phyloP scores from a whole-genome alignment of 148 eudicot species.

The Arctostaphylos glauca region DNA sequence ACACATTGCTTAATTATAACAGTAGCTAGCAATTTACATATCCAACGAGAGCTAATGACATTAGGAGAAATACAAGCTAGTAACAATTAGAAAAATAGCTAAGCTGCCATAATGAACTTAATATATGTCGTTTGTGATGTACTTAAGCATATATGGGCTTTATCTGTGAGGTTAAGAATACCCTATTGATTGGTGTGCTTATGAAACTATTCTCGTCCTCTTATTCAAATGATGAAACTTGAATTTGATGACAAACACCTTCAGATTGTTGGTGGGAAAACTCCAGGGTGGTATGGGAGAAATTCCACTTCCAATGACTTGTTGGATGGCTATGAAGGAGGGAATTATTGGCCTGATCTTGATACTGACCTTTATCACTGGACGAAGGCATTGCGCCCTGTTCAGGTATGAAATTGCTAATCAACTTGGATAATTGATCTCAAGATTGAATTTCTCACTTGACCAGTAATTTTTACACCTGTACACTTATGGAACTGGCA shows the following conservation, averaged over 20 bases:
- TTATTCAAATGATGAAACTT: not conserved
- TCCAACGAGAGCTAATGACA: not conserved
- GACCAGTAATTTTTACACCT: not conserved
- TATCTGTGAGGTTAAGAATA: not conserved
- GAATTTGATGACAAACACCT: constrained; percentile 11
- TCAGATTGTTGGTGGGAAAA: constrained; percentile 77
- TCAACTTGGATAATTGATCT: constrained; percentile 2
- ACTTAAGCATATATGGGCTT: not conserved
- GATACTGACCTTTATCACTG: constrained; percentile 82
- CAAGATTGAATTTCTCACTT: not conserved
- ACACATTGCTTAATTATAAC: not conserved
- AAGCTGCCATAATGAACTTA: not conserved
- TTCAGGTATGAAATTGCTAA: constrained; percentile 56
- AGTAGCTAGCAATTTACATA: not conserved
- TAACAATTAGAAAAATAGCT: not conserved
- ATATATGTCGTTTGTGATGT: not conserved
- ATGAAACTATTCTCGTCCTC: not conserved
- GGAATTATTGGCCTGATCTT: constrained; percentile 69
- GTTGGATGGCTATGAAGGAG: constrained; percentile 32
- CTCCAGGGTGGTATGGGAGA: constrained; percentile 30
- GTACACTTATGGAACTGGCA: constrained; percentile 14
- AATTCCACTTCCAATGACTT: constrained; percentile 24
- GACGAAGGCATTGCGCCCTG: constrained; percentile 81
- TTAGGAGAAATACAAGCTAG: not conserved
- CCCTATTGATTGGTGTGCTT: not conserved